phyloP scores from a whole-genome alignment of 2,329 filamentous ascomycete species.

The Juglanconis sp. region DNA sequence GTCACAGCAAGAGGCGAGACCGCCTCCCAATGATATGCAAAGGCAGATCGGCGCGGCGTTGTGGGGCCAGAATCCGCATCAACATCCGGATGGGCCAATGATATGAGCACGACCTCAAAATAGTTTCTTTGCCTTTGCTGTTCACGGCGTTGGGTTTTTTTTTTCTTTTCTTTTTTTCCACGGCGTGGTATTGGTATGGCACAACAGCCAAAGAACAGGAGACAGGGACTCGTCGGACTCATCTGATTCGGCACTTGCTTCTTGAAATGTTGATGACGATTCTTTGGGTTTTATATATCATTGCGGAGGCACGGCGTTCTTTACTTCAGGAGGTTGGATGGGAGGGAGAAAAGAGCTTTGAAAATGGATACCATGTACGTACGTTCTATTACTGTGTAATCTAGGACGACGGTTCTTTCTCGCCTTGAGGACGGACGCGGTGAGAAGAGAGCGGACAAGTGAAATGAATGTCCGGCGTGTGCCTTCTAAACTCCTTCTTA shows the following conservation, averaged over 20 bases:
- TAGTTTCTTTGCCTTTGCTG: background rate
- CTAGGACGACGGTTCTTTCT: background rate
- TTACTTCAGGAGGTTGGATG: background rate
- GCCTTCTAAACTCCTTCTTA: too few relatives aligned
- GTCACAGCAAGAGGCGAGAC: background rate
- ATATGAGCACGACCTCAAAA: constrained; percentile 5
- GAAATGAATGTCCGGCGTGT: too few relatives aligned
- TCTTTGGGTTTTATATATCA: background rate
- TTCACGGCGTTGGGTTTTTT: background rate
- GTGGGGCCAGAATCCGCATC: constrained; percentile 26
- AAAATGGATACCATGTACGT: background rate
- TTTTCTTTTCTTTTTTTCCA: background rate
- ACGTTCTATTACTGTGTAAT: background rate
- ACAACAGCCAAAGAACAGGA: background rate
- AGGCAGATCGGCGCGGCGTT: constrained; percentile 30
- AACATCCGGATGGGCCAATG: constrained; percentile 11
- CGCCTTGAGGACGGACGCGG: too few relatives aligned
- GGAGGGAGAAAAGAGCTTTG: background rate
- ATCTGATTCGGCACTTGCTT: background rate
- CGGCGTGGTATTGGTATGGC: constrained; percentile 5
- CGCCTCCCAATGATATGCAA: constrained; percentile 28
- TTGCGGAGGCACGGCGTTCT: background rate
- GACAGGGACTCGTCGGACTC: background rate
- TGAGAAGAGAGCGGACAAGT: too few relatives aligned
- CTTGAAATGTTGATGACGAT: constrained; percentile 1